phyloP scores from a whole-genome alignment of 2,329 filamentous ascomycete species.

The Penicillium sp. region DNA sequence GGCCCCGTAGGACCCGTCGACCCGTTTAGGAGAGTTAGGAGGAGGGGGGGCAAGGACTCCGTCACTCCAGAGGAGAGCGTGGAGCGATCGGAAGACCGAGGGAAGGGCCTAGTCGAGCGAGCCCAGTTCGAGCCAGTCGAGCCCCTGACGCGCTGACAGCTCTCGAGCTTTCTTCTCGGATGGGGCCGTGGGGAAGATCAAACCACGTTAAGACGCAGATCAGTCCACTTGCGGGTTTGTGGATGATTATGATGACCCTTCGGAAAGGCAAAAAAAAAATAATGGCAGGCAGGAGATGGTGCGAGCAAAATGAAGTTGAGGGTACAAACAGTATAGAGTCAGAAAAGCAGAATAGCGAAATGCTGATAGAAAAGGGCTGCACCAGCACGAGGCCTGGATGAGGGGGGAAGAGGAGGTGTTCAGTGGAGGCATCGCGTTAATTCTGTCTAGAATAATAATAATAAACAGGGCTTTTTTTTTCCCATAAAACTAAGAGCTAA shows the following conservation, averaged over 20 bases:
- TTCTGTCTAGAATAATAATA: background rate
- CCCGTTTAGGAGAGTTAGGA: conserved; percentile 38
- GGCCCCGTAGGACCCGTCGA: conserved; percentile 21
- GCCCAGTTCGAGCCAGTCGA: conserved; percentile 9
- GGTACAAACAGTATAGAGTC: background rate
- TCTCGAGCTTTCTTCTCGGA: conserved; percentile 32
- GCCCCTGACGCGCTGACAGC: conserved; percentile 46
- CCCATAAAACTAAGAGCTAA: background rate
- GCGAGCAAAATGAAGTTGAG: background rate
- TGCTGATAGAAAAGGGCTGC: conserved; percentile 3
- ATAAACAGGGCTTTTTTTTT: background rate
- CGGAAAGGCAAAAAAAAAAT: background rate
- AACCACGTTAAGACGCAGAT: conserved; percentile 32
- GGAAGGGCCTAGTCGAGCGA: conserved; percentile 7
- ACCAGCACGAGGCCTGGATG: background rate
- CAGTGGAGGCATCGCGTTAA: conserved; percentile 3
- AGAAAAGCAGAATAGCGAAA: background rate
- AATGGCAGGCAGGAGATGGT: background rate
- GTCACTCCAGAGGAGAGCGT: background rate
- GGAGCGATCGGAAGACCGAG: conserved; percentile 31
- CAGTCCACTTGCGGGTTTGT: conserved; percentile 23
- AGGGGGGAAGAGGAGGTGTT: background rate
- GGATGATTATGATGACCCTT: background rate
- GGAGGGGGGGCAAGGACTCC: background rate
- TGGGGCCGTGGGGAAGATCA: conserved; percentile 34